phyloP scores from a whole-genome alignment of 345 rosid genomes.

The Schrenkiella parvula region DNA sequence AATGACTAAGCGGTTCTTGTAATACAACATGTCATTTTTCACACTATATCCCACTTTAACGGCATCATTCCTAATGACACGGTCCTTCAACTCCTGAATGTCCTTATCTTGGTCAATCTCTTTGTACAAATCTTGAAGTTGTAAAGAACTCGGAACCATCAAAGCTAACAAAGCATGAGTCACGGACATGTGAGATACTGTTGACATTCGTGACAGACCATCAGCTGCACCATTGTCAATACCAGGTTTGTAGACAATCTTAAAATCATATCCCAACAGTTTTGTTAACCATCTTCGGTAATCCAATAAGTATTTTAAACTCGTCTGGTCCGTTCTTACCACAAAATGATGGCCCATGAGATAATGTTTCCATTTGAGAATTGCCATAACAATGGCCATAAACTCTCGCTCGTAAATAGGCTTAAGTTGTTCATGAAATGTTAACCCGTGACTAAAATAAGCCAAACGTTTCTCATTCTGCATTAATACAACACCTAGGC shows the following conservation, averaged over 20 bases:
- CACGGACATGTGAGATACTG: too few species aligned
- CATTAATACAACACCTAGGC: background rate
- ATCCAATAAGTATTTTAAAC: background rate
- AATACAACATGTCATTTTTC: too few species aligned
- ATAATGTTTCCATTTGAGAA: background rate
- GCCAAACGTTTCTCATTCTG: background rate
- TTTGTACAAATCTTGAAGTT: background rate
- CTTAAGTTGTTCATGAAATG: background rate
- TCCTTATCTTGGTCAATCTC: background rate
- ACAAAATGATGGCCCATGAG: too few species aligned
- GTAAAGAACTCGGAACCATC: background rate
- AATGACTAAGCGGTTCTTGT: too few species aligned
- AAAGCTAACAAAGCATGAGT: too few species aligned
- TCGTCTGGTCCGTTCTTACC: too few species aligned
- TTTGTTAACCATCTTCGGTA: background rate
- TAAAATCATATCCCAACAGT: background rate
- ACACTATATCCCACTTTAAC: too few species aligned
- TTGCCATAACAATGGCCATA: background rate
- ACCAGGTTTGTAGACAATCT: background rate
- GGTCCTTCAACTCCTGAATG: background rate
- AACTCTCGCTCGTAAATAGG: background rate
- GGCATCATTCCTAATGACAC: too few species aligned
- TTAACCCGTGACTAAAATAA: background rate
- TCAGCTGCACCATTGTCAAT: background rate
- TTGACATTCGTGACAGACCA: background rate